These are phyloP conservation scores for Colletotrichum tropicale DNA, from an alignment of 2,329 filamentous ascomycete genomes.

Conservation along the genomic window DNA sequence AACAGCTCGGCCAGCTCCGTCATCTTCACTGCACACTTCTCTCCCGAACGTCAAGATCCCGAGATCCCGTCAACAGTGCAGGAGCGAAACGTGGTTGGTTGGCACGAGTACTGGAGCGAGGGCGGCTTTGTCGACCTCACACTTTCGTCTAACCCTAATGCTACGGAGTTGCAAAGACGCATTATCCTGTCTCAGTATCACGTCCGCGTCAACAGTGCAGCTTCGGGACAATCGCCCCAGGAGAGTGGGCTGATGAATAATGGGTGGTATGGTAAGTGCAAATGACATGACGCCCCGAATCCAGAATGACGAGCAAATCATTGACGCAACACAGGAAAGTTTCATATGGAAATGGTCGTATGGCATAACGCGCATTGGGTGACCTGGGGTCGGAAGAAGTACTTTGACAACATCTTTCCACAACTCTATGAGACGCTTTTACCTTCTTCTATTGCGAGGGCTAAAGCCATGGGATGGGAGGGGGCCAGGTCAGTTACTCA, in stretches of 20 bases:
- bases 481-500: conserved; percentile 29
- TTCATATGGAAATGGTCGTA: conserved; percentile 48
- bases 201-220: conserved; percentile 45
- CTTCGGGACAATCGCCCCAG: conserved; percentile 40
- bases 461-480: conserved; percentile 30
- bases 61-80: conserved; percentile 27
- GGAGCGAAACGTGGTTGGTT: conserved; percentile 28
- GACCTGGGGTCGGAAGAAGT: conserved; percentile 39
- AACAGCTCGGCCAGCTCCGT: conserved; percentile 15
- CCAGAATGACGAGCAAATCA: neutral
- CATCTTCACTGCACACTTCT: conserved; percentile 38
- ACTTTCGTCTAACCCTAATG: conserved; percentile 35
- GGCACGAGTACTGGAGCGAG: conserved; percentile 40
- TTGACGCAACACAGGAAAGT: conserved; percentile 27
- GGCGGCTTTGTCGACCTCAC: conserved; percentile 48
- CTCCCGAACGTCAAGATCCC: conserved; percentile 26
- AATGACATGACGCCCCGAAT: fast-evolving
- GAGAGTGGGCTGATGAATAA: conserved; percentile 45
- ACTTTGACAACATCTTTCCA: conserved; percentile 41
- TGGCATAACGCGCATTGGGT: conserved; percentile 47
- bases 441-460: conserved; percentile 29
- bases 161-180: conserved; percentile 47
- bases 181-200: conserved; percentile 48
- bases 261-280: conserved; percentile 44
- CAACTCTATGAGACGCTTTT: conserved; percentile 21